These are phyloP conservation scores for Pythium sp. DNA, from an alignment of 352 stramenopile genomes.

Conservation along the genomic window DNA sequence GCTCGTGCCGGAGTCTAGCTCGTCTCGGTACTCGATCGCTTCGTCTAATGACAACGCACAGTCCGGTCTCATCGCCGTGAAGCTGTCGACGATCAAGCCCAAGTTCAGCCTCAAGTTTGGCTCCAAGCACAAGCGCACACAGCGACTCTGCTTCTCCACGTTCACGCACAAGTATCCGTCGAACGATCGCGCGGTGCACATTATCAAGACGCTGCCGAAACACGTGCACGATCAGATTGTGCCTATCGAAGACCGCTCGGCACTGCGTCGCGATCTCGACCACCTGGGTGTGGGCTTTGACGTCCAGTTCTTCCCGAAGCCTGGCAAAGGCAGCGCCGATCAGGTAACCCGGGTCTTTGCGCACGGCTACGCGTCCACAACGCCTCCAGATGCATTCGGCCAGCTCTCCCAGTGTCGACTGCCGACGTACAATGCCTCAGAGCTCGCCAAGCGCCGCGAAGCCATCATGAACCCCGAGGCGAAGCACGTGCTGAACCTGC, in stretches of 20 bases:
- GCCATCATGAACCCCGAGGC: slow-evolving; percentile 52
- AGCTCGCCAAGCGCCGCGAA: slow-evolving; percentile 33
- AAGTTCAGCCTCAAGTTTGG: slow-evolving; percentile 26
- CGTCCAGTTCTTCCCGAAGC: slow-evolving; percentile 29
- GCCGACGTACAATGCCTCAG: slow-evolving; percentile 5
- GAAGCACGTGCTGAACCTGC: slow-evolving; percentile 34
- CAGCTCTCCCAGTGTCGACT: slow-evolving; percentile 19
- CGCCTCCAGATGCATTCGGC: slow-evolving; percentile 27
- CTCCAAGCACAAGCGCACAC: slow-evolving; percentile 39
- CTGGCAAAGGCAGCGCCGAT: slow-evolving; percentile 23
- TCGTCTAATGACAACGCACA: slow-evolving; percentile 8
- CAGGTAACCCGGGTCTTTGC: slow-evolving; percentile 43
- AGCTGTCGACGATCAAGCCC: slow-evolving; percentile 34
- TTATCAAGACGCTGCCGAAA: slow-evolving; percentile 66
- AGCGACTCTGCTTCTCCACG: slow-evolving; percentile 54
- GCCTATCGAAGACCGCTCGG: slow-evolving; percentile 29
- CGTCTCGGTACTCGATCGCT: background rate
- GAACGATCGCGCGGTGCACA: slow-evolving; percentile 49
- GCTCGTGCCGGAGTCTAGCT: slow-evolving; percentile 20
- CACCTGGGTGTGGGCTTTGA: slow-evolving; percentile 57
- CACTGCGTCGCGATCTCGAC: slow-evolving; percentile 39
- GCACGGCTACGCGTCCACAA: slow-evolving; percentile 46
- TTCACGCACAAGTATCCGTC: slow-evolving; percentile 34
- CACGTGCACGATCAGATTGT: slow-evolving; percentile 38
- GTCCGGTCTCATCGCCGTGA: slow-evolving; percentile 33